Conservation (phyloP, 2,329 filamentous ascomycete species). For the Fusarium avenaceum region DNA sequence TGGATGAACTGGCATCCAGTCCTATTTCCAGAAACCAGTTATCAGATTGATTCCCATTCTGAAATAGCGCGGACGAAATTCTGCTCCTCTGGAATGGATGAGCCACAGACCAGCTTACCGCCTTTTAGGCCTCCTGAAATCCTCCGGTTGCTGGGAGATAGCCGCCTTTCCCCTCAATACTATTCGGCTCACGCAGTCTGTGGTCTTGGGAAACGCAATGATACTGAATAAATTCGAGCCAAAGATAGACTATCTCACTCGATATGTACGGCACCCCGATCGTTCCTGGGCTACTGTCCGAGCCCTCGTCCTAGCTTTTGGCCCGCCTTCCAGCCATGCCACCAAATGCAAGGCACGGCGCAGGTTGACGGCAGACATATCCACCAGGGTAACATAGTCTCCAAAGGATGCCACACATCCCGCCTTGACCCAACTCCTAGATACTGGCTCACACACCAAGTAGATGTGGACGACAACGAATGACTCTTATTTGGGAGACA, state of each 20-base stretch:
- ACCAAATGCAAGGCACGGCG: constrained; percentile 50
- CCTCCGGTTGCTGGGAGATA: constrained; percentile 27
- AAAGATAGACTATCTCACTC: constrained; percentile 16
- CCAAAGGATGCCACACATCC: constrained; percentile 35
- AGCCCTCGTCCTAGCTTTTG: constrained; percentile 41
- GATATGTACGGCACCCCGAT: constrained; percentile 36
- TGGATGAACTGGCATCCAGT: constrained; percentile 12
- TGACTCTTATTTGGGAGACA: constrained; percentile 31
- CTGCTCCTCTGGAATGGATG: constrained; percentile 27
- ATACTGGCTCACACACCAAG: constrained; percentile 37
- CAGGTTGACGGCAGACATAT: constrained; percentile 48
- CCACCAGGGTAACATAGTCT: constrained; percentile 37
- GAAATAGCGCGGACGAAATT: constrained; percentile 24
- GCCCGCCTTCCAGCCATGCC: constrained; percentile 47
- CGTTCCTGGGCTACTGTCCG: constrained; percentile 45
- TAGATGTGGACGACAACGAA: constrained; percentile 34
- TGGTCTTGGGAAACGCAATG: neutral
- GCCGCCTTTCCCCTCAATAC: constrained; percentile 6
- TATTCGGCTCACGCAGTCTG: constrained; percentile 5
- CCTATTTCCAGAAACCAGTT: constrained; percentile 27
- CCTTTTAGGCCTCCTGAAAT: constrained; percentile 15
- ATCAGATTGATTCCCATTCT: constrained; percentile 2
- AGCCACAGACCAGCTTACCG: constrained; percentile 26
- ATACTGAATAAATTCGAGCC: constrained; percentile 2
- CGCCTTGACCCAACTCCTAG: constrained; percentile 27